phyloP scores from a whole-genome alignment of 2,329 filamentous ascomycete genomes.

The Colletotrichum zoysiae region DNA sequence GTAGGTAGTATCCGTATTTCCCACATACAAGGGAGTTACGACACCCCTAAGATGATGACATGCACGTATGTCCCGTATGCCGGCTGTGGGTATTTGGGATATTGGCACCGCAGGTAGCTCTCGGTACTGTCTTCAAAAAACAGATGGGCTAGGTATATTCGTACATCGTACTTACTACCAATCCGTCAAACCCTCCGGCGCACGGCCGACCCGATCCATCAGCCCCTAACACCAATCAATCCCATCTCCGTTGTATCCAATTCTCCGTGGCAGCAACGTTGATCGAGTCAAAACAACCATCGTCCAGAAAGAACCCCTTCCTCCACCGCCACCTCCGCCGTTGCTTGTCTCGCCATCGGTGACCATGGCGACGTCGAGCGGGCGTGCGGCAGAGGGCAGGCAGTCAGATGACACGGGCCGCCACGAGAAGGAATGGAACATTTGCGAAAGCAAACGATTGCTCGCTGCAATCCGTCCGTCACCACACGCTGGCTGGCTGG shows the following conservation, averaged over 20 bases:
- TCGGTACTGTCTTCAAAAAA: slow-evolving; percentile 32
- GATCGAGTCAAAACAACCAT: slow-evolving; percentile 32
- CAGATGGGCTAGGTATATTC: neutral
- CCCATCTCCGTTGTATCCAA: slow-evolving; percentile 5
- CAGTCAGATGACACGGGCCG: slow-evolving; percentile 38
- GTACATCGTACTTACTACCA: too few relatives aligned
- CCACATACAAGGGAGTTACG: slow-evolving; percentile 18
- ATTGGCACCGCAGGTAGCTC: slow-evolving; percentile 22
- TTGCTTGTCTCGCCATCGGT: slow-evolving; percentile 26
- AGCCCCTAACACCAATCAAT: neutral
- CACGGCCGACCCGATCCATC: slow-evolving; percentile 36
- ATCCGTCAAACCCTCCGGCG: slow-evolving; percentile 36
- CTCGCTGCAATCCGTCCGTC: slow-evolving; percentile 24
- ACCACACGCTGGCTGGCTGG: neutral
- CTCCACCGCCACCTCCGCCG: slow-evolving; percentile 15
- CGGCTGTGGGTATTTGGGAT: neutral
- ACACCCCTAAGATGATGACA: slow-evolving; percentile 27
- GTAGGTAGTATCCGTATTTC: slow-evolving; percentile 20
- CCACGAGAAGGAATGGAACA: slow-evolving; percentile 39
- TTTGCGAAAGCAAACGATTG: slow-evolving; percentile 32
- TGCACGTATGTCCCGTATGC: slow-evolving; percentile 37
- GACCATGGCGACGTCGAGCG: slow-evolving; percentile 28
- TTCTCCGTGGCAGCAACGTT: slow-evolving; percentile 32
- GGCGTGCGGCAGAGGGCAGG: slow-evolving; percentile 25
- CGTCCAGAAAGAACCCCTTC: neutral